Evolutionary conservation across 2,329 filamentous ascomycete species (phyloP), one percentile per base, ranked within the genome.

Genomic region (Colletotrichum gloeosporioides): DNA sequence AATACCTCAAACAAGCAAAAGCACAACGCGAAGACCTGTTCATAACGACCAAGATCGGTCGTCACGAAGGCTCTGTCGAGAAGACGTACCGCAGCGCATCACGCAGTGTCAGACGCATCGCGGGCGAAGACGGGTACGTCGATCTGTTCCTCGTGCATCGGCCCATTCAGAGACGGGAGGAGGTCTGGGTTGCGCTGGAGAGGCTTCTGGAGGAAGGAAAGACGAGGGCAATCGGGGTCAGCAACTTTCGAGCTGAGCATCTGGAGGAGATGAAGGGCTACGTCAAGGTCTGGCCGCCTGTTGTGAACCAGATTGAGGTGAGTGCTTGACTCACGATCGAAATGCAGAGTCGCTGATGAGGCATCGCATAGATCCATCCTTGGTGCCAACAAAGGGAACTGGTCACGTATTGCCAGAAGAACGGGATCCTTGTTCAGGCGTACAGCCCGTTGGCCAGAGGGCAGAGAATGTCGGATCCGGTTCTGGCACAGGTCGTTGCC

Each of bases 301-400:
- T 91, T 62, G 92, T 94, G 8, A 95, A 95, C 81, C 94, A 95
- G 83, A 91, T 95, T 77, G 93, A 94, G 89, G 93, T 93, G 82
- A 82, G 87, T 84, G 25, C 25, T 27, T 25, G 22, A 44, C 36
- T 8, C 10, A 53, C 44, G 44, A 49, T 49, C 44, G n/a, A 13
- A 12, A n/a, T 36, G 29, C 27, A 71, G 59, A 32, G 16, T 64
- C 10, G 61, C 32, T 39, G 89, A 64, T 57, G 31, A 67, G n/a
- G 63, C 8, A 59, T 31, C 15, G 32, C 87, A 91, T n/a, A 94
- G 92, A 89, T 95, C 29, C 93, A 95, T 81, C 93, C 93, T 0
- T 95, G 93, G 93, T 91, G 89, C 79, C 93, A 95, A 82, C 86
- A 87, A 72, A 79, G 80, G 25, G 81, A 85, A 3, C 82, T 86